These are phyloP conservation scores for Pichia heedii DNA, from an alignment of 805 yeast genomes.

Conservation along the genomic window DNA sequence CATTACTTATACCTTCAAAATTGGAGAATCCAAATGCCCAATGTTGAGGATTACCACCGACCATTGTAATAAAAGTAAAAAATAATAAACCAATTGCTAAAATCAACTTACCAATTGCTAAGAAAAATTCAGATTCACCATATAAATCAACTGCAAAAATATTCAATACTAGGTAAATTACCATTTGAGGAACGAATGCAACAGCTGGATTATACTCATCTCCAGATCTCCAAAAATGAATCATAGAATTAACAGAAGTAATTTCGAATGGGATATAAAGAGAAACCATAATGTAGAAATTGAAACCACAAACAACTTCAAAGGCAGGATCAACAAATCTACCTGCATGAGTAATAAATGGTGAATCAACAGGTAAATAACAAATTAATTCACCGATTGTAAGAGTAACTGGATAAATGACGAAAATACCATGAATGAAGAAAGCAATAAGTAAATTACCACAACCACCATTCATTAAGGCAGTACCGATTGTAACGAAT, in stretches of 20 bases:
- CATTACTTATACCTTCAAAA: constrained; percentile 20
- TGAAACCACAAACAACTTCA: constrained; percentile 72
- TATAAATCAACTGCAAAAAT: constrained; percentile 64
- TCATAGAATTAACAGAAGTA: constrained; percentile 67
- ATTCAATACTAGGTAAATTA: constrained; percentile 54
- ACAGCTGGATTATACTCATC: constrained; percentile 67
- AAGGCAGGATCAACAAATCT: constrained; percentile 68
- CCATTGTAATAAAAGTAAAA: constrained; percentile 74
- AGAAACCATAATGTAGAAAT: constrained; percentile 68
- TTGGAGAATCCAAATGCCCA: constrained; percentile 29
- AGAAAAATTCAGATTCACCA: constrained; percentile 79
- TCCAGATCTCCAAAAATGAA: constrained; percentile 76
- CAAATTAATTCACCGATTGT: constrained; percentile 75
- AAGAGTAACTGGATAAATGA: constrained; percentile 57
- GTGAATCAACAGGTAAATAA: constrained; percentile 67
- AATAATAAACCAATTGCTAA: constrained; percentile 67
- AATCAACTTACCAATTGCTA: constrained; percentile 63
- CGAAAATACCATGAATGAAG: constrained; percentile 52
- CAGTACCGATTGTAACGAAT: constrained; percentile 64
- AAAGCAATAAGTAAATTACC: constrained; percentile 59
- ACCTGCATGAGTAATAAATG: constrained; percentile 66
- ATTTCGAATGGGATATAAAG: constrained; percentile 78
- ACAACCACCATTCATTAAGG: constrained; percentile 60
- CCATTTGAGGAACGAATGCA: constrained; percentile 56
- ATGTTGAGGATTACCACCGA: constrained; percentile 75